Conservation (phyloP, 2,329 filamentous ascomycete genomes). For the Neodidymelliopsis sp. region DNA sequence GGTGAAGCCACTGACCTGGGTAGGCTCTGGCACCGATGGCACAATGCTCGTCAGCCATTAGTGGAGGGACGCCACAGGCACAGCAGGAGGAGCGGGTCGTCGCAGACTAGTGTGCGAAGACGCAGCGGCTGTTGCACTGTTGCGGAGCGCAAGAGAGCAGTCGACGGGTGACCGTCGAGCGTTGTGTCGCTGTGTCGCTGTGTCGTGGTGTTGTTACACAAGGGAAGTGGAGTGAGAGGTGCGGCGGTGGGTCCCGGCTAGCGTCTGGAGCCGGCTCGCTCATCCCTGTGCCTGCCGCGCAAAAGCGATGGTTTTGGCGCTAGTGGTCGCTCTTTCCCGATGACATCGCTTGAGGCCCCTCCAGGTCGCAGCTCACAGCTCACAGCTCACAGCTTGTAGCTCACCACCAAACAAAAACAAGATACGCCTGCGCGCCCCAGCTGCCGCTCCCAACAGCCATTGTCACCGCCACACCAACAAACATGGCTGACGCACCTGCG, state of each 20-base stretch:
- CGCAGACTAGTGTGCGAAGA: not conserved
- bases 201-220: not conserved
- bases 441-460: too few relatives aligned
- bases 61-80: not conserved
- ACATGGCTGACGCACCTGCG: slow-evolving; percentile 38
- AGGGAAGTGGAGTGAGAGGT: not conserved
- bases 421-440: too few relatives aligned
- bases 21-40: too few relatives aligned
- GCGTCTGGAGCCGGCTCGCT: slow-evolving; percentile 2
- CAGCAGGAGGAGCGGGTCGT: slow-evolving; percentile 8
- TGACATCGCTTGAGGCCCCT: slow-evolving; percentile 12
- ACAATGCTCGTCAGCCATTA: not conserved
- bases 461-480: slow-evolving; percentile 3
- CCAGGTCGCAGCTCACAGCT: slow-evolving; percentile 10
- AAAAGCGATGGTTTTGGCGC: too few relatives aligned
- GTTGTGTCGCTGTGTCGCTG: not conserved
- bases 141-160: slow-evolving; percentile 3
- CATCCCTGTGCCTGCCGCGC: not conserved
- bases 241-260: slow-evolving; percentile 4
- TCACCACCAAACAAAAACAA: slow-evolving; percentile 2
- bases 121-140: not conserved
- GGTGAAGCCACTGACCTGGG: slow-evolving; percentile 8
- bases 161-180: not conserved
- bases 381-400: too few relatives aligned
- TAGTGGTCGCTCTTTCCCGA: slow-evolving; percentile 5